Percentiles rank a stretch among this genome's conserved stretches.
phyloP scores from a whole-genome alignment of 2,329 filamentous ascomycete genomes.

The Raffaelea arxii region DNA sequence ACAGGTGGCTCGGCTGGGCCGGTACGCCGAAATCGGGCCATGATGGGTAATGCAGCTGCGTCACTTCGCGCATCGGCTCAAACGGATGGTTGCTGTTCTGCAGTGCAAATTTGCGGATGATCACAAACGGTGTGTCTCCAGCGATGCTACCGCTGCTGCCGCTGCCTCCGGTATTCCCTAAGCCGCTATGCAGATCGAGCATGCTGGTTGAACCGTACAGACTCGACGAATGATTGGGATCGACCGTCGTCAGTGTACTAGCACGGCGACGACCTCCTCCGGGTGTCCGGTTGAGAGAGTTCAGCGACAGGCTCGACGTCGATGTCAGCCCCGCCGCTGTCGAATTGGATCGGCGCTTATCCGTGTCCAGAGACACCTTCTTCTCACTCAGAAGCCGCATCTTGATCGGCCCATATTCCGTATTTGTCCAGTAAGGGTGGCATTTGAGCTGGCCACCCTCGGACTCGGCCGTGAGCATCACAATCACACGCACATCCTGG shows the following conservation, averaged over 20 bases:
- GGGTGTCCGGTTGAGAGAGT: too few species aligned
- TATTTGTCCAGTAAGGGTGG: slow-evolving; percentile 81
- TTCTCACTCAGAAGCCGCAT: slow-evolving; percentile 74
- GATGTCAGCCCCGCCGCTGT: too few species aligned
- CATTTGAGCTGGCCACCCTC: slow-evolving; percentile 93
- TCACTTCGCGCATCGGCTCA: slow-evolving; percentile 79
- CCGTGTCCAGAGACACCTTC: slow-evolving; percentile 66
- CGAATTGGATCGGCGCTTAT: slow-evolving; percentile 38
- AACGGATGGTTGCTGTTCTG: slow-evolving; percentile 71
- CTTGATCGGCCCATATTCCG: slow-evolving; percentile 67
- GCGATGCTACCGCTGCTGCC: slow-evolving; percentile 18
- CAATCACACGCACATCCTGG: slow-evolving; percentile 86
- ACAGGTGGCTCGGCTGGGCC: slow-evolving; percentile 75
- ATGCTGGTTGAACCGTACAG: neutral
- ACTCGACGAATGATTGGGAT: slow-evolving; percentile 13
- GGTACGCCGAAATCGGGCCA: slow-evolving; percentile 97
- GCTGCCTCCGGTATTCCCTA: neutral
- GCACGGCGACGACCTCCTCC: slow-evolving; percentile 41
- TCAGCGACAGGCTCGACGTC: too few species aligned
- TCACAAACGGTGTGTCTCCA: slow-evolving; percentile 61
- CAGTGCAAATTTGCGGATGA: slow-evolving; percentile 78
- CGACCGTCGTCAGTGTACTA: slow-evolving; percentile 40
- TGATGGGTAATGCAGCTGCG: slow-evolving; percentile 86
- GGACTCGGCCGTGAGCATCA: slow-evolving; percentile 91
- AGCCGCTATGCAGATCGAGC: neutral